A percentile compares a stretch with the other conserved stretches of the same genome.
phyloP scores from a whole-genome alignment of 2,329 filamentous ascomycete genomes.

The Pyrenochaeta sp. region DNA sequence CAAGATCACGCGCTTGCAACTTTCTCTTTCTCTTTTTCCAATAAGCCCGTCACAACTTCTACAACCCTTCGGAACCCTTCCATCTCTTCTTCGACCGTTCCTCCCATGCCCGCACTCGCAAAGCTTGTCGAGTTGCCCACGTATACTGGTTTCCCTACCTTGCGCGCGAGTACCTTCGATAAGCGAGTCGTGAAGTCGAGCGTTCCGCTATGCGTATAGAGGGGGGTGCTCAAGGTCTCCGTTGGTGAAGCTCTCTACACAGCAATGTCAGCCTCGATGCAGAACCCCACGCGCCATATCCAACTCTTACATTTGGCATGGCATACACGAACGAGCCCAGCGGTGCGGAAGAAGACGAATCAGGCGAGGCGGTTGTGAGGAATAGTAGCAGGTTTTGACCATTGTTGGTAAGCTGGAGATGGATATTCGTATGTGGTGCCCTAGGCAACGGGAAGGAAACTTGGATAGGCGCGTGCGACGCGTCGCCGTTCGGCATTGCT shows the following conservation, averaged over 20 bases:
- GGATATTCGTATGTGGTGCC: slow-evolving; percentile 64
- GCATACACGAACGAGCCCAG: slow-evolving; percentile 95
- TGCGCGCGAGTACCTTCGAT: slow-evolving; percentile 82
- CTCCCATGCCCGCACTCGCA: slow-evolving; percentile 74
- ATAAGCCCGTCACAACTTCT: slow-evolving; percentile 69
- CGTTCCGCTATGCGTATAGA: slow-evolving; percentile 78
- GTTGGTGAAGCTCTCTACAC: slow-evolving; percentile 51
- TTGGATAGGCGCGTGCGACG: slow-evolving; percentile 56
- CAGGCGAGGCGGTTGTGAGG: slow-evolving; percentile 61
- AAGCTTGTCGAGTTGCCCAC: slow-evolving; percentile 89
- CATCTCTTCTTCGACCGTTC: slow-evolving; percentile 92
- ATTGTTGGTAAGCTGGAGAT: slow-evolving; percentile 66
- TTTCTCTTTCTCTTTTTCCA: slow-evolving; percentile 40
- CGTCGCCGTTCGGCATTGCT: slow-evolving; percentile 17
- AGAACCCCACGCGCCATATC: neutral
- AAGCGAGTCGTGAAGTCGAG: slow-evolving; percentile 87
- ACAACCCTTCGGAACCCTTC: slow-evolving; percentile 81
- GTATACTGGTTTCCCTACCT: slow-evolving; percentile 79
- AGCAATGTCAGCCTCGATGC: slow-evolving; percentile 16
- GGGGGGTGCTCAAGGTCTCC: slow-evolving; percentile 77
- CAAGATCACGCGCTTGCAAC: neutral
- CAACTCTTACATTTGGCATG: slow-evolving; percentile 79
- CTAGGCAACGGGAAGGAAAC: slow-evolving; percentile 66
- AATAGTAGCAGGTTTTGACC: slow-evolving; percentile 64
- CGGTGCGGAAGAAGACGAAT: slow-evolving; percentile 43